Conservation (phyloP, 768 basidiomycete species). For the Pleurotus djamor region DNA sequence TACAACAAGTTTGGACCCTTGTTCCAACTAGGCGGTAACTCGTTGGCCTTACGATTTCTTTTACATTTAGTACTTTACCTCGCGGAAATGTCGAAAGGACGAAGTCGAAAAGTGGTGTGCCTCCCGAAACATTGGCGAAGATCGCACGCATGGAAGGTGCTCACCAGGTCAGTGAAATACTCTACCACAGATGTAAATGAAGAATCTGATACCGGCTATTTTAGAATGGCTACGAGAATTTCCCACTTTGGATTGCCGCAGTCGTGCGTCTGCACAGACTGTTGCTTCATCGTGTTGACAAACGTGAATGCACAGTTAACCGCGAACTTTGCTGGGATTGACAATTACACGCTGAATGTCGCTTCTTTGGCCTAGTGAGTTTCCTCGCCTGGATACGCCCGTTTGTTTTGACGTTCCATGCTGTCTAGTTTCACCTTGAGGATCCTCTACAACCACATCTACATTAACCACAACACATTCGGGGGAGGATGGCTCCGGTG, state of each 20-base stretch:
- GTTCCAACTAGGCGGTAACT: neutral
- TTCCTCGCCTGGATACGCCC: neutral
- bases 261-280: conserved; percentile 16
- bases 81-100: conserved; percentile 22
- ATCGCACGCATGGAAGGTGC: conserved; percentile 34
- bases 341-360: conserved; percentile 25
- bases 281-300: neutral
- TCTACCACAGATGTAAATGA: neutral
- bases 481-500: conserved; percentile 8
- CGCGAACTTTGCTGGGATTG: conserved; percentile 26
- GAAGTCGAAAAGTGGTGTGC: conserved; percentile 19
- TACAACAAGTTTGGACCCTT: conserved; percentile 29
- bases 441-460: conserved; percentile 18
- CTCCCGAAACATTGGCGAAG: conserved; percentile 17
- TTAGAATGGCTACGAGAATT: conserved; percentile 28
- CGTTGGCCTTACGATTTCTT: too few relatives aligned
- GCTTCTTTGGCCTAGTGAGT: conserved; percentile 27
- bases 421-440: conserved; percentile 9
- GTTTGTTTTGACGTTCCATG: neutral
- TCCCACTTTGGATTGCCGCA: conserved; percentile 31
- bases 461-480: conserved; percentile 16
- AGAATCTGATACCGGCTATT: neutral
- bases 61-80: conserved; percentile 24
- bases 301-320: conserved; percentile 18
- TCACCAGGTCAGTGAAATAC: conserved; percentile 14